These are phyloP conservation scores for Paraglomus occultum DNA, from an alignment of 192 early-diverging fungal species.

Conservation along the genomic window DNA sequence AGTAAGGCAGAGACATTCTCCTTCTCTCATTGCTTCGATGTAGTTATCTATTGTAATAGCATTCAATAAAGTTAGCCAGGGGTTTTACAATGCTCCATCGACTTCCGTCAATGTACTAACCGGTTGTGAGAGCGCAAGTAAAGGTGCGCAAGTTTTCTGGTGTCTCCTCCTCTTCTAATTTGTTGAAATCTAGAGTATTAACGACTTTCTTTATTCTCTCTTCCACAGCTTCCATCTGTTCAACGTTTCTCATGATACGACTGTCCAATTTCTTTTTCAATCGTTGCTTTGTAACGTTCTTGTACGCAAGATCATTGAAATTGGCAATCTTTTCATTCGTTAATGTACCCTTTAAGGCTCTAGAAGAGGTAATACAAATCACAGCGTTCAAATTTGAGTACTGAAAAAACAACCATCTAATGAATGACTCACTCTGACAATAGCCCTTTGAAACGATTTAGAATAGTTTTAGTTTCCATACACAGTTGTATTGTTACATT, in stretches of 20 bases:
- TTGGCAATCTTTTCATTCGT: constrained; percentile 41
- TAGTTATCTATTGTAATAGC: constrained; percentile 18
- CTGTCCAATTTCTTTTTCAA: constrained; percentile 40
- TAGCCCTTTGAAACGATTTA: constrained; percentile 17
- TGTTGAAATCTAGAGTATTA: constrained; percentile 32
- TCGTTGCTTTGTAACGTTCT: constrained; percentile 35
- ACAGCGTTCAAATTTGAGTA: not conserved
- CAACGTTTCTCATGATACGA: constrained; percentile 38
- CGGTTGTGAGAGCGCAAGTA: constrained; percentile 40
- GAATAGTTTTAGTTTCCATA: not conserved
- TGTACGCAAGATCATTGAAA: constrained; percentile 45
- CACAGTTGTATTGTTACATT: constrained; percentile 21
- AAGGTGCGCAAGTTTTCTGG: constrained; percentile 33
- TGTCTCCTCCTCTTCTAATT: constrained; percentile 35
- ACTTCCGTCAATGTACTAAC: constrained; percentile 17
- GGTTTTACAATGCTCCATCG: too few relatives aligned
- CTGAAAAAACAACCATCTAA: not conserved
- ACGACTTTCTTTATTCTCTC: constrained; percentile 34
- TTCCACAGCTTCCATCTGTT: constrained; percentile 40
- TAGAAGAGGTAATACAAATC: not conserved
- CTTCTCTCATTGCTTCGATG: constrained; percentile 39
- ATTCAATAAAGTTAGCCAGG: not conserved
- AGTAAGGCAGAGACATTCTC: constrained; percentile 45
- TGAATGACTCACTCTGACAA: constrained; percentile 24
- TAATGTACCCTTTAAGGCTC: constrained; percentile 32